phyloP scores from a whole-genome alignment of 495 filamentous ascomycete species.

The Elasticomyces elasticus region DNA sequence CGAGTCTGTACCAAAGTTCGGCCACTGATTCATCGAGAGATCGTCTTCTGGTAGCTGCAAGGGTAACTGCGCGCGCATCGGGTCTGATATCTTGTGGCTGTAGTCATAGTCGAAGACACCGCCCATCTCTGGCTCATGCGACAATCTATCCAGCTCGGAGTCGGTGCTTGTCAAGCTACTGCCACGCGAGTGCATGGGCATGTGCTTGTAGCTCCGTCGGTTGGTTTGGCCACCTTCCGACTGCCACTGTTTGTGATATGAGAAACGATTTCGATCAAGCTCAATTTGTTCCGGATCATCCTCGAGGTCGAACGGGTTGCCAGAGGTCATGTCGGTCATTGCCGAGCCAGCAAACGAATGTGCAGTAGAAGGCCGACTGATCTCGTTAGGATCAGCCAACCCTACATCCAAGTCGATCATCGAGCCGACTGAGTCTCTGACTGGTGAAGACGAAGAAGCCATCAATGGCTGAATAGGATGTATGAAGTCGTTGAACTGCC shows the following conservation, averaged over 20 bases:
- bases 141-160: conserved; percentile 30
- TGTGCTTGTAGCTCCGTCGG: conserved; percentile 4
- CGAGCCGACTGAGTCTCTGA: conserved; percentile 28
- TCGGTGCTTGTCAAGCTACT: conserved; percentile 40
- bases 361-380: conserved; percentile 29
- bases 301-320: conserved; percentile 36
- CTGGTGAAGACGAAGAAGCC: conserved; percentile 16
- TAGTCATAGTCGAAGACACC: conserved; percentile 11
- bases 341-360: conserved; percentile 27
- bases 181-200: conserved; percentile 37
- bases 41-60: conserved; percentile 37
- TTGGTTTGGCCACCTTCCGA: conserved; percentile 19
- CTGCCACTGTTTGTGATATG: conserved; percentile 23
- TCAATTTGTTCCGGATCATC: conserved; percentile 18
- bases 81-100: conserved; percentile 26
- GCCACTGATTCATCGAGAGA: conserved; percentile 44
- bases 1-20: conserved; percentile 29
- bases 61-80: conserved; percentile 37
- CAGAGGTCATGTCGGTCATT: conserved; percentile 26
- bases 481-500: conserved; percentile 26
- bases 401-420: conserved; percentile 34
- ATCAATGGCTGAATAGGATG: conserved; percentile 2
- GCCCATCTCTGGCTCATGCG: not conserved
- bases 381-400: conserved; percentile 22
- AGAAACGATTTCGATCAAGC: conserved; percentile 16